Conservation (phyloP, 73 alveolate species). For the Paramecium sonneborni region DNA sequence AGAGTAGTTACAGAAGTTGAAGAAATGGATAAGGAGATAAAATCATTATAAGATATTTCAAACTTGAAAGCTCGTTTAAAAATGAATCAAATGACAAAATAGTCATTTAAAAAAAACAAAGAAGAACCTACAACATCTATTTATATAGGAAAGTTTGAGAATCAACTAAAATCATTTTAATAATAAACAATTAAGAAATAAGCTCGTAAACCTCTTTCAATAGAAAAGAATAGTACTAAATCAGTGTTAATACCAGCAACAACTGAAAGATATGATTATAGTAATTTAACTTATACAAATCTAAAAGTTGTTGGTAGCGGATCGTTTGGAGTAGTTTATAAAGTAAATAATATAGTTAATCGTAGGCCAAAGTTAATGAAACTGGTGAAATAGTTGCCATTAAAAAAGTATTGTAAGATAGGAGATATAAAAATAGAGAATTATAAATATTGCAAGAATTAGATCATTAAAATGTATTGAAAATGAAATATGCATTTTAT, state of each 20-base stretch:
- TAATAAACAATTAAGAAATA: constrained; percentile 3
- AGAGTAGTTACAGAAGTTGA: constrained; percentile 26
- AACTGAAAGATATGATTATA: constrained; percentile 53
- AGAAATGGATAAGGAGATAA: constrained; percentile 17
- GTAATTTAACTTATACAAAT: constrained; percentile 1
- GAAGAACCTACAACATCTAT: constrained; percentile 26
- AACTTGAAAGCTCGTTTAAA: constrained; percentile 32
- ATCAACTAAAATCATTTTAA: neutral
- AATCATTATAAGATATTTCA: constrained; percentile 32
- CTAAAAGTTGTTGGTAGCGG: constrained; percentile 64
- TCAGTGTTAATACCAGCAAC: constrained; percentile 14
- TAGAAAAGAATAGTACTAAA: constrained; percentile 31
- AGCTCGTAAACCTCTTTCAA: constrained; percentile 14
- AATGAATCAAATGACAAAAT: neutral
- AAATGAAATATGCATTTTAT: constrained; percentile 74
- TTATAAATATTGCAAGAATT: constrained; percentile 73
- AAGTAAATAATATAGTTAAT: constrained; percentile 25
- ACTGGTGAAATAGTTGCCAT: constrained; percentile 87
- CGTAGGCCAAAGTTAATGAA: constrained; percentile 59
- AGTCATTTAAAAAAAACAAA: constrained; percentile 15
- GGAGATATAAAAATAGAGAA: constrained; percentile 84
- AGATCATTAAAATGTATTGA: constrained; percentile 74
- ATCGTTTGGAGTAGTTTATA: constrained; percentile 68
- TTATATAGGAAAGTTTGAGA: constrained; percentile 1
- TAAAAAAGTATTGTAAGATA: constrained; percentile 81